Evolutionary conservation across 371 early-diverging fungal genomes (phyloP).

Genomic region (Mortierella sp.): DNA sequence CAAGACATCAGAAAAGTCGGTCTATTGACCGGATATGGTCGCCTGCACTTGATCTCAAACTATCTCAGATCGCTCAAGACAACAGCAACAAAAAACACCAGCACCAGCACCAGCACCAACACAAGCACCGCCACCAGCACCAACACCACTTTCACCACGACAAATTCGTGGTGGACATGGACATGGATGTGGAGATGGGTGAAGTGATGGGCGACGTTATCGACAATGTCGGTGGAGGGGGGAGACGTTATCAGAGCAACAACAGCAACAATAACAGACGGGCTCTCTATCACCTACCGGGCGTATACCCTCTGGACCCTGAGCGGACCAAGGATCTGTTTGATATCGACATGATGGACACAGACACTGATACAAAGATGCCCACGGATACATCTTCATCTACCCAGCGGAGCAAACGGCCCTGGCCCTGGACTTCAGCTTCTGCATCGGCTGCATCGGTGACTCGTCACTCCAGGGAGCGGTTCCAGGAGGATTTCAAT

Average conservation of each 20-base stretch:
- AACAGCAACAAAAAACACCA: no score
- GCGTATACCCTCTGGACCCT: neutral
- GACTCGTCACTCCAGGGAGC: neutral
- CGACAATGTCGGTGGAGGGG: neutral
- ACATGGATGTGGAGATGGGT: neutral
- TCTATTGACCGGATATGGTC: constrained; percentile 2
- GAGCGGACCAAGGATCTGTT: constrained; percentile 11
- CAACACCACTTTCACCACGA: neutral
- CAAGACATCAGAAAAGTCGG: neutral
- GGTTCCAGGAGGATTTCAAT: neutral
- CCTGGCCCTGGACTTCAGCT: constrained; percentile 1
- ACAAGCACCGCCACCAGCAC: neutral
- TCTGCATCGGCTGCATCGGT: neutral
- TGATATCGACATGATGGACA: neutral
- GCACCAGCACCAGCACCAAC: neutral
- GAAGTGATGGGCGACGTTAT: neutral
- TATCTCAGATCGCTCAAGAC: neutral
- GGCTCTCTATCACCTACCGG: neutral
- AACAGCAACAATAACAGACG: neutral
- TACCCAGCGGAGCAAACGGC: neutral
- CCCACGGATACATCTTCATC: neutral
- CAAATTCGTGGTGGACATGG: neutral
- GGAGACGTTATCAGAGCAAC: neutral
- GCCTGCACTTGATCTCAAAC: constrained; percentile 1
- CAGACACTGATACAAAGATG: neutral